A percentile compares a stretch with the other conserved stretches of the same genome.
These are phyloP conservation scores for Tetrapyrgos nigripes DNA, from an alignment of 1,284 basidiomycete species.

Conservation along the genomic window DNA sequence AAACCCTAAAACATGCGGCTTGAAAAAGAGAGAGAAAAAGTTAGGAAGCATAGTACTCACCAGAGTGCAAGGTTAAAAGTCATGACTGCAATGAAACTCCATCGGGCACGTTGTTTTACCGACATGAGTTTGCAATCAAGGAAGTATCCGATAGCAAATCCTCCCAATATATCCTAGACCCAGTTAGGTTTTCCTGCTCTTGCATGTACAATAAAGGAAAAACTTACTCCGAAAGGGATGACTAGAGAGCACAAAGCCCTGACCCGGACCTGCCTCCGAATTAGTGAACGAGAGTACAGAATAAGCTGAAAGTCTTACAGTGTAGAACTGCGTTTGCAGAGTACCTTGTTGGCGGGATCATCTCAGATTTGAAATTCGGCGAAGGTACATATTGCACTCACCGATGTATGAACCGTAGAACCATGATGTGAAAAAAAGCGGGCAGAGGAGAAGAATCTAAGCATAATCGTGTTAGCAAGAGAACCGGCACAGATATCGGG, in stretches of 20 bases:
- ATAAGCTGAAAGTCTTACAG: no score
- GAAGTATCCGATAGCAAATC: slow-evolving; percentile 38
- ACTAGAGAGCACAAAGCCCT: slow-evolving; percentile 36
- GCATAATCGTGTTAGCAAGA: neutral
- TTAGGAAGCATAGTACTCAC: slow-evolving; percentile 12
- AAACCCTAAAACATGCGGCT: slow-evolving; percentile 26
- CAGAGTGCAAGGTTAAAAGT: slow-evolving; percentile 36
- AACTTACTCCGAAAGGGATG: slow-evolving; percentile 36
- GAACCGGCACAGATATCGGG: neutral
- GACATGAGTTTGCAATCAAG: slow-evolving; percentile 34
- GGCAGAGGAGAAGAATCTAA: slow-evolving; percentile 38
- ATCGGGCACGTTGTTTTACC: slow-evolving; percentile 37
- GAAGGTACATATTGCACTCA: slow-evolving; percentile 2
- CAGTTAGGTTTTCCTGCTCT: no score
- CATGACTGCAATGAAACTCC: slow-evolving; percentile 36
- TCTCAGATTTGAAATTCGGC: neutral
- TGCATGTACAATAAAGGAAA: no score
- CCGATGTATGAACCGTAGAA: slow-evolving; percentile 40
- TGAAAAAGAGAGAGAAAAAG: neutral
- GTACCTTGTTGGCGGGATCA: slow-evolving; percentile 22
- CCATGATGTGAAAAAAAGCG: slow-evolving; percentile 41
- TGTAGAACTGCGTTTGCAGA: slow-evolving; percentile 39
- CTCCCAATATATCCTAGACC: slow-evolving; percentile 40
- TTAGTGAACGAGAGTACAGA: no score
- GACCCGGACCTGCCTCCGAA: no score